phyloP scores from a whole-genome alignment of 2,329 filamentous ascomycete genomes.

The Sarocladiaceae sp. region DNA sequence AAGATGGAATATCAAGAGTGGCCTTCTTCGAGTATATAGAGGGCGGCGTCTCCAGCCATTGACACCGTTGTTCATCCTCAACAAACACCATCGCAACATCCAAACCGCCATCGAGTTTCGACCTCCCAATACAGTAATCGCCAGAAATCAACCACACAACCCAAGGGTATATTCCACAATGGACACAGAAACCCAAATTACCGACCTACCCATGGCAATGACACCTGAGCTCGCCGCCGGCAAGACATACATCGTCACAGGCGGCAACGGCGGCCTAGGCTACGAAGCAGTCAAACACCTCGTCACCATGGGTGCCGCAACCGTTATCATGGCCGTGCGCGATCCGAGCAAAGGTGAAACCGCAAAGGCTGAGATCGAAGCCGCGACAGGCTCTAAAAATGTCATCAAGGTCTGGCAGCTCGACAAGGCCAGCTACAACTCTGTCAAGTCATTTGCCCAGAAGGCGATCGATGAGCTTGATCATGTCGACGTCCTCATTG shows the following conservation, averaged over 20 bases:
- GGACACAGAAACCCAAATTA: background rate
- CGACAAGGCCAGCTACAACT: slow-evolving; percentile 32
- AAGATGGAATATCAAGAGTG: no score
- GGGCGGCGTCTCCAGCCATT: no score
- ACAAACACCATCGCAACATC: no score
- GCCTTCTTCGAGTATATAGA: no score
- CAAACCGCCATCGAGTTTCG: background rate
- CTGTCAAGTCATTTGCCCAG: slow-evolving; percentile 29
- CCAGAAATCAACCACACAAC: no score
- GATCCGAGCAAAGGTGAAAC: slow-evolving; percentile 33
- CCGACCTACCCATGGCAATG: slow-evolving; percentile 11
- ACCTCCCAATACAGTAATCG: no score
- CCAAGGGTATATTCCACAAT: no score
- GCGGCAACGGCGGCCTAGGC: slow-evolving; percentile 38
- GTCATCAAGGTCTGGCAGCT: slow-evolving; percentile 19
- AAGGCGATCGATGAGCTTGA: slow-evolving; percentile 23
- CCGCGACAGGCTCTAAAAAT: slow-evolving; percentile 17
- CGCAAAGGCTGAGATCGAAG: slow-evolving; percentile 32
- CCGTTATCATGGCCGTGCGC: slow-evolving; percentile 39
- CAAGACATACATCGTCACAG: slow-evolving; percentile 36
- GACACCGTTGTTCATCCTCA: no score
- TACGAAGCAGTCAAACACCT: slow-evolving; percentile 38
- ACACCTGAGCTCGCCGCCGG: slow-evolving; percentile 25
- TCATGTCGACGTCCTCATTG: slow-evolving; percentile 31
- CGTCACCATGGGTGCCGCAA: slow-evolving; percentile 30